Evolutionary conservation across 768 basidiomycete genomes (phyloP), one percentile per base, ranked within the genome.

Genomic region (Mycena capillaripes): DNA sequence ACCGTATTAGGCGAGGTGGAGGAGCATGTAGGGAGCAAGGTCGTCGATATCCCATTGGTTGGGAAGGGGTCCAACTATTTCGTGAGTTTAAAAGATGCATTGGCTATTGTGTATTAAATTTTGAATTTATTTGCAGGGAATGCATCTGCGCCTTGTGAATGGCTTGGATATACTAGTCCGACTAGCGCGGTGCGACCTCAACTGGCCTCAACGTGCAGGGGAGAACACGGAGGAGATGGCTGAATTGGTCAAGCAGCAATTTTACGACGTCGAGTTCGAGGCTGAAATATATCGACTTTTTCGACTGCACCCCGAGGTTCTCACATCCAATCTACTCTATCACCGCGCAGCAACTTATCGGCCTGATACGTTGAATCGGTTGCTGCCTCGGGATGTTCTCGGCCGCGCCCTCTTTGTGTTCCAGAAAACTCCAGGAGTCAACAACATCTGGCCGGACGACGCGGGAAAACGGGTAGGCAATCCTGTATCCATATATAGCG

Each of bases 21-120:
- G 40, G 48, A 27, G 46, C 32, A 23, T 14, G 21, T 65, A 1
- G 55, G 50, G 5, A 48, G 46, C 10, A 21, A 7, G 11, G 67
- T 73, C 17, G 57, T 65, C 4, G 72, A 69, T 23, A 69, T 73
- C n/a, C 72, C 72, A 1, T 23, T 12, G 14, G 72, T 69, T 23
- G 61, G 61, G 5, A 73, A 63, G 50, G 72, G 72, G 4, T 52
- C 72, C 2, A 73, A 73, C 23, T 73, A 64, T 55, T 73, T 69
- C 46, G 72, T 73, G 21, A 32, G 72, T 55, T 11, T 16, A 12
- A 16, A 16, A 2, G 3, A 12, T 50, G 12, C 23, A 23, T 9
- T 48, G 14, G 9, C 23, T n/a, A 4, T 5, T 56, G 32, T 12
- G 21, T 56, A n/a, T 56, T 56, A 27, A 60, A 34, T 14, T 40